phyloP scores from a whole-genome alignment of 257 asterid species.

The Capsicum baccatum region DNA sequence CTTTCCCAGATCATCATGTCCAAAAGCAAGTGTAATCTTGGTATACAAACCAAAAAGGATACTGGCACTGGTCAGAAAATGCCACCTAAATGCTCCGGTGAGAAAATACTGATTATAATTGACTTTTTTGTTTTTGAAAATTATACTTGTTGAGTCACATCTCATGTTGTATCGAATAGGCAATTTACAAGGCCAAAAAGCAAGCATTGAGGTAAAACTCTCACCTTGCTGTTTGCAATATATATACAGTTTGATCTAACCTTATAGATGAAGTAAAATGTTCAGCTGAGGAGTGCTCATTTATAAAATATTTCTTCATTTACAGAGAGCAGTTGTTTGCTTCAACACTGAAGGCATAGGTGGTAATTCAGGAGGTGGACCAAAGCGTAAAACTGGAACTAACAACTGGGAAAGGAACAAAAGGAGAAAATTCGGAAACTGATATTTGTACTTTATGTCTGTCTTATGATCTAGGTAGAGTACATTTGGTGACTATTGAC shows the following conservation, averaged over 20 bases:
- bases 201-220: constrained; percentile 32
- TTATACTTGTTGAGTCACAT: background rate
- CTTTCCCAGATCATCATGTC: constrained; percentile 38
- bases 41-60: constrained; percentile 19
- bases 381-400: constrained; percentile 31
- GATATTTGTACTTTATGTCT: background rate
- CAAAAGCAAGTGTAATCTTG: constrained; percentile 30
- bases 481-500: background rate
- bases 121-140: background rate
- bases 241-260: background rate
- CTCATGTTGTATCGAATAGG: constrained; percentile 17
- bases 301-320: constrained; percentile 1
- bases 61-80: background rate
- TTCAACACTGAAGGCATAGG: constrained; percentile 21
- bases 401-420: constrained; percentile 30
- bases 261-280: background rate
- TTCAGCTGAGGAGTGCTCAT: background rate
- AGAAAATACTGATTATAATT: background rate
- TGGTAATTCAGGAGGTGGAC: background rate
- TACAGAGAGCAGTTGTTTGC: constrained; percentile 30
- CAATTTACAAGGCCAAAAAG: constrained; percentile 1
- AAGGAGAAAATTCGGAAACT: constrained; percentile 16
- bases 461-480: background rate
- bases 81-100: background rate
- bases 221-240: background rate